phyloP scores from a whole-genome alignment of 208 protist species.

The Wallacemonas sp. region DNA sequence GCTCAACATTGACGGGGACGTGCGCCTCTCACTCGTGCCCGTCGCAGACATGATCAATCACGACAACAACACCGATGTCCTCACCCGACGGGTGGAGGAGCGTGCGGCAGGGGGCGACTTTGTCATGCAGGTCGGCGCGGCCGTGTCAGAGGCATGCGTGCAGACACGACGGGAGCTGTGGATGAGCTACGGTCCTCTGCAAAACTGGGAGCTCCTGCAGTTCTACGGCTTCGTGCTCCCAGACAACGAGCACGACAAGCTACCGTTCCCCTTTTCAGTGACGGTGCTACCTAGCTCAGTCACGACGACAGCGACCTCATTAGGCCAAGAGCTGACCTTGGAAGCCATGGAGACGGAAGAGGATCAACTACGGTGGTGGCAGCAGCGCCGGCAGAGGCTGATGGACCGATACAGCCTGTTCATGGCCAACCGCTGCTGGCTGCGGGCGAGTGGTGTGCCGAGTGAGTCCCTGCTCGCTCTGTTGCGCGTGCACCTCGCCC shows the following conservation, averaged over 20 bases:
- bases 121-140: constrained; percentile 75
- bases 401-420: constrained; percentile 47
- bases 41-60: constrained; percentile 92
- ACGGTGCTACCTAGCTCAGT: not conserved
- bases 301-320: not conserved
- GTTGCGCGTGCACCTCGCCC: constrained; percentile 71
- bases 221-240: constrained; percentile 90
- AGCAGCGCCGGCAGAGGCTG: constrained; percentile 41
- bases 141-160: constrained; percentile 47
- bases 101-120: constrained; percentile 56
- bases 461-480: constrained; percentile 66
- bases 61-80: constrained; percentile 68
- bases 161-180: constrained; percentile 64
- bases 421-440: constrained; percentile 57
- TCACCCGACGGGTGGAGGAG: constrained; percentile 69
- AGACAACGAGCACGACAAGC: constrained; percentile 77
- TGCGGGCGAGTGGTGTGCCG: constrained; percentile 50
- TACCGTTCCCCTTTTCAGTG: constrained; percentile 77
- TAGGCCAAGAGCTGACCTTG: not conserved
- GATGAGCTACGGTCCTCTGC: constrained; percentile 93
- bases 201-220: constrained; percentile 91
- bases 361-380: constrained; percentile 29
- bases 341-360: not conserved
- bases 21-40: constrained; percentile 73
- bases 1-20: constrained; percentile 74